These are phyloP conservation scores for Hymenoscyphus scutula DNA, from an alignment of 2,329 filamentous ascomycete species.

Conservation along the genomic window DNA sequence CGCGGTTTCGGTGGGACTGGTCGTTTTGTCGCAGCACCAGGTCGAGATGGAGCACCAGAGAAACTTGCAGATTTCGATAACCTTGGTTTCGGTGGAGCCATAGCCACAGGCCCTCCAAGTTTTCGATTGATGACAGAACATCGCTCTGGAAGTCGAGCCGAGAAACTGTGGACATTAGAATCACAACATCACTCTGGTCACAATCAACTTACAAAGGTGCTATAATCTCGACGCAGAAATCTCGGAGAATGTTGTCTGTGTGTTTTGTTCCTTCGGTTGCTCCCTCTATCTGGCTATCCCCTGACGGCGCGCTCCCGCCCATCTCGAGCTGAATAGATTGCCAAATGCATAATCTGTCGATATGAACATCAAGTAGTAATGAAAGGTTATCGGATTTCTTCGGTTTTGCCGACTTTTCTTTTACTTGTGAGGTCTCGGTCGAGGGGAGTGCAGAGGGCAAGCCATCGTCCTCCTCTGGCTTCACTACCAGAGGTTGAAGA, in stretches of 20 bases:
- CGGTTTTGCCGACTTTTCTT: conserved; percentile 30
- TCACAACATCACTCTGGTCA: no score
- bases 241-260: conserved; percentile 60
- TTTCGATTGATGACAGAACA: conserved; percentile 72
- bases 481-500: conserved; percentile 54
- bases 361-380: conserved; percentile 67
- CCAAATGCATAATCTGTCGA: conserved; percentile 81
- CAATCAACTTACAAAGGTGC: conserved; percentile 64
- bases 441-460: conserved; percentile 34
- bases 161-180: conserved; percentile 52
- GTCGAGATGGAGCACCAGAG: conserved; percentile 43
- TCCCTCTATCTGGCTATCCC: conserved; percentile 34
- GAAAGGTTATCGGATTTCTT: conserved; percentile 55
- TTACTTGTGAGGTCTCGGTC: conserved; percentile 19
- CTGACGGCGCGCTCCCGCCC: conserved; percentile 36
- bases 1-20: conserved; percentile 43
- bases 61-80: conserved; percentile 45
- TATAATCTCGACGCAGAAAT: conserved; percentile 79
- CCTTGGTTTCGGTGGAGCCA: conserved; percentile 54
- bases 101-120: conserved; percentile 67
- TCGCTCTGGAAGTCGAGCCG: conserved; percentile 68
- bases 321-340: conserved; percentile 69
- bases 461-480: conserved; percentile 36
- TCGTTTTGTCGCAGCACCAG: conserved; percentile 52
- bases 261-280: conserved; percentile 23